These are phyloP conservation scores for Eucalyptus tenuipes DNA, from an alignment of 345 rosid species.

Conservation along the genomic window DNA sequence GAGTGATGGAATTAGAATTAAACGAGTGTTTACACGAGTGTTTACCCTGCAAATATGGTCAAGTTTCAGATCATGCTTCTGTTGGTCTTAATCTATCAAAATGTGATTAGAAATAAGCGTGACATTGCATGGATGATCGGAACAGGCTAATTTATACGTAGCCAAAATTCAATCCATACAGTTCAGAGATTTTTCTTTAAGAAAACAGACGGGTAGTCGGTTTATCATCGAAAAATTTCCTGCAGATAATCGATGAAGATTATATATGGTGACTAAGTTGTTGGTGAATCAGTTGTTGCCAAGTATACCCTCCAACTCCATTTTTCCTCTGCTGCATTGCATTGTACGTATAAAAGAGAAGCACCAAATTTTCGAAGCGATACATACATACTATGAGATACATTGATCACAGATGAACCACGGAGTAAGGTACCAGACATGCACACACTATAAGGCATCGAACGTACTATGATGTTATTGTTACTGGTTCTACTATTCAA, in stretches of 20 bases:
- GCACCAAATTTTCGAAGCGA: not conserved
- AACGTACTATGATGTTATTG: not conserved
- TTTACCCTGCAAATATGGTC: not conserved
- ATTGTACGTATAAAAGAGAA: not conserved
- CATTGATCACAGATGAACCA: not conserved
- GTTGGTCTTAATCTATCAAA: not conserved
- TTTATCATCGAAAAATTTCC: not conserved
- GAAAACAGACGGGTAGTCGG: not conserved
- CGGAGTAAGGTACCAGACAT: not conserved
- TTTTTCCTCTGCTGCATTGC: not conserved
- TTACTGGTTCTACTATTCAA: not conserved
- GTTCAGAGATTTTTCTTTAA: not conserved
- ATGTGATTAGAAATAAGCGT: not conserved
- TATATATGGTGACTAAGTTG: not conserved
- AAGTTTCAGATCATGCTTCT: not conserved
- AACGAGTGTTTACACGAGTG: not conserved
- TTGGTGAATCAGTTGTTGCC: not conserved
- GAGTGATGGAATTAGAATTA: not conserved
- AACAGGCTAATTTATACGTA: not conserved
- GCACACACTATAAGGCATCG: not conserved
- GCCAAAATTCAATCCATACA: not conserved
- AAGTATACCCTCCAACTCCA: not conserved
- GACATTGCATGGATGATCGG: not conserved
- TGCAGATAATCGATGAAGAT: not conserved
- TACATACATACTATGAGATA: not conserved